These are phyloP conservation scores for Sphagnum contortum DNA, from an alignment of 225 moss, liverwort and hornwort species.

Conservation along the genomic window DNA sequence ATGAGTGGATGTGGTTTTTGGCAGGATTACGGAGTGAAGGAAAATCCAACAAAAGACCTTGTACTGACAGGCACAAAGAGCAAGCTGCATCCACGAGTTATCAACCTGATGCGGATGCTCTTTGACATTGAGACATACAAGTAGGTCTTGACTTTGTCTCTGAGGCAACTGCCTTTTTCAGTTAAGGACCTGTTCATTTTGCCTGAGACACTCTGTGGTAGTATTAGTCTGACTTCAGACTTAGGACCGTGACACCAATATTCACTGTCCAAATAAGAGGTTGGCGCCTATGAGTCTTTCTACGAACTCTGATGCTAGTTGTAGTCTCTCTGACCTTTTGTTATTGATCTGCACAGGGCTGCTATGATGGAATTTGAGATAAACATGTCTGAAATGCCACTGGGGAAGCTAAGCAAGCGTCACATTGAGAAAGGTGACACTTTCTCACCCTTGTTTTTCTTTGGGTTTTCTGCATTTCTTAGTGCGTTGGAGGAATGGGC, in stretches of 20 bases:
- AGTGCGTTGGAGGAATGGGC: no score
- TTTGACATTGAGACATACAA: constrained; percentile 95
- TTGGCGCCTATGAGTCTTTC: no score
- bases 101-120: constrained; percentile 72
- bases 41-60: constrained; percentile 32
- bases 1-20: no score
- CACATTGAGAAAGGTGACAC: constrained; percentile 77
- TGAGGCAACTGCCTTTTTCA: no score
- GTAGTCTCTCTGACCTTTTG: no score
- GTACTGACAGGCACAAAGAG: constrained; percentile 55
- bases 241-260: no score
- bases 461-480: background rate
- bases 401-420: constrained; percentile 92
- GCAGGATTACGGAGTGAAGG: constrained; percentile 83
- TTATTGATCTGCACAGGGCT: constrained; percentile 32
- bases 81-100: constrained; percentile 75
- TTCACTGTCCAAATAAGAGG: no score
- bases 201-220: no score
- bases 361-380: constrained; percentile 98
- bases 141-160: constrained; percentile 15
- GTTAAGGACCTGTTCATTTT: no score
- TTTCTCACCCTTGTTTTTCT: background rate
- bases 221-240: no score
- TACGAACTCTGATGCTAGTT: no score
- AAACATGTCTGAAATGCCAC: constrained; percentile 88